Percentiles rank a stretch among this genome's conserved stretches.
Conservation (phyloP, 1,139 yeast species). For the Yamadazyma blattariae region DNA sequence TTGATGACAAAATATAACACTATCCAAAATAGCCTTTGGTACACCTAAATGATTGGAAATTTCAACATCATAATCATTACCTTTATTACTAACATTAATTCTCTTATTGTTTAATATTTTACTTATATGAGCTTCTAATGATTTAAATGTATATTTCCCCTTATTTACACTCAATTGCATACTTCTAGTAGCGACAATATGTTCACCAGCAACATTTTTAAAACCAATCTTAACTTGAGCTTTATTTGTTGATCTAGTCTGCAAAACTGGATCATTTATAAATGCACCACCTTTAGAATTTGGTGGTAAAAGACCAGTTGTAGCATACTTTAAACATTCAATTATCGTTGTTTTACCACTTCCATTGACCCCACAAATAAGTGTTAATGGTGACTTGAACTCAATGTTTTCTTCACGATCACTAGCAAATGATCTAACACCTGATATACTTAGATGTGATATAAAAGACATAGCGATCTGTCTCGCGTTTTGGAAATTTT, state of each 20-base stretch:
- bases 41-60: conserved; percentile 86
- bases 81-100: conserved; percentile 74
- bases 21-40: conserved; percentile 80
- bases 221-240: conserved; percentile 93
- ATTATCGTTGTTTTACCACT: conserved; percentile 98
- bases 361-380: conserved; percentile 96
- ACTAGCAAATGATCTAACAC: conserved; percentile 87
- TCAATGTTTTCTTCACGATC: conserved; percentile 81
- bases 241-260: conserved; percentile 71
- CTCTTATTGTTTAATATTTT: conserved; percentile 65
- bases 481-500: too few species aligned
- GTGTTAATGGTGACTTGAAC: conserved; percentile 86
- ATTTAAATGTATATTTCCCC: conserved; percentile 68
- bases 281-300: conserved; percentile 96
- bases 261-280: conserved; percentile 85
- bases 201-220: conserved; percentile 65
- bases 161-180: conserved; percentile 67
- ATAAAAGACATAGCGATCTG: conserved; percentile 56
- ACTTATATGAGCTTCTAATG: conserved; percentile 84
- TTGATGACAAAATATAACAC: conserved; percentile 95
- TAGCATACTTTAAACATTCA: conserved; percentile 89
- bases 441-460: conserved; percentile 79
- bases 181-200: conserved; percentile 84
- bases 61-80: conserved; percentile 79
- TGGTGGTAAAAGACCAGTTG: conserved; percentile 96